Evolutionary conservation across 768 basidiomycete species (phyloP), one percentile per base, ranked within the genome.

Genomic region (Dentipellis sp.): DNA sequence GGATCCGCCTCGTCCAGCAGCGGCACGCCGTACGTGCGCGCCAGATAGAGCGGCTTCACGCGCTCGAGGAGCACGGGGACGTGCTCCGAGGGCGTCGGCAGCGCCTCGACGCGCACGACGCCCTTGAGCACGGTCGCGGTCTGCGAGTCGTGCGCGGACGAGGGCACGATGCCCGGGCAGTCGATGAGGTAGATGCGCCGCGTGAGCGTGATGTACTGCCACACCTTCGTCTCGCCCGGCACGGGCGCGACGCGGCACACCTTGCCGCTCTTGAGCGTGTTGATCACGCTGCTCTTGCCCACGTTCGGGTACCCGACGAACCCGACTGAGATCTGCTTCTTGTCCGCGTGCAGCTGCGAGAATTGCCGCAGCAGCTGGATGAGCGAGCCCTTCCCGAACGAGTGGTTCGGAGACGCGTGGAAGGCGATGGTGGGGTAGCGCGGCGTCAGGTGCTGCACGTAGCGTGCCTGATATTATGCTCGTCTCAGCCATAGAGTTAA

Each of bases 181-280:
- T 99, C 97, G 74, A 99, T 97, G 63, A 99, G 86, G 75, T 97
- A 99, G 68, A 99, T 99, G 54, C 90, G 82, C 60, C 88, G 83
- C 58, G 94, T 99, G 42, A 99, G 76, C 29, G 93, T 94, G 74
- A 99, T 97, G 71, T 99, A 99, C 79, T 99, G 95, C 97, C 97
- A 99, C 62, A 98, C 94, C 74, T 98, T 99, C 47, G 97, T 99
- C 77, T 99, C 97, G 62, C 97, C 97, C 2, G 97, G 95, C 10
- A 98, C 80, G 8, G 97, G 97, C 10, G 97, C 97, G 57, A 97
- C 94, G 12, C 81, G 82, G 77, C 97, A 99, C 62, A 98, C 95
- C 70, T 95, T 97, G 70, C 91, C 87, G 73, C 90, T 92, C 79
- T 98, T 99, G 59, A 99, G 80, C 38, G 95, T 97, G 73, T 99